Conservation (phyloP, 2,329 filamentous ascomycete species). For the Colletotrichum graminicola region DNA sequence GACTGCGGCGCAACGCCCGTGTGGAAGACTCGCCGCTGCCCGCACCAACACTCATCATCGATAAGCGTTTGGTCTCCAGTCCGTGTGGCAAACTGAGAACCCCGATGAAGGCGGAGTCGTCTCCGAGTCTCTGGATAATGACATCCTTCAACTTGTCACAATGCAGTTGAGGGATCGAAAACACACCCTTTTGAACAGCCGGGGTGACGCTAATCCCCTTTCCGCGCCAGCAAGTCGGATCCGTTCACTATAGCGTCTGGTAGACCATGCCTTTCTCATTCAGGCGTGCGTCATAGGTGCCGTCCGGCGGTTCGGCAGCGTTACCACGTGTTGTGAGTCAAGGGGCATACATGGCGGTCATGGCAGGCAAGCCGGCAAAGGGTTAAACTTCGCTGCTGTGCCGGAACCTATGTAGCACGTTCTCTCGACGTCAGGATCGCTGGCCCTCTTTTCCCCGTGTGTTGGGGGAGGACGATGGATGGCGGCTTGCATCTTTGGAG, state of each 20-base stretch:
- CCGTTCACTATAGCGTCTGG: not conserved
- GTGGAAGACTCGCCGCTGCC: not conserved
- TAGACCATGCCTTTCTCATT: too few relatives aligned
- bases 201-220: not conserved
- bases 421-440: not conserved
- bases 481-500: not conserved
- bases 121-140: conserved; percentile 1
- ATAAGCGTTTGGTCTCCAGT: not conserved
- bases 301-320: not conserved
- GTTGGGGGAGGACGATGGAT: not conserved
- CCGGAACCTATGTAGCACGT: not conserved
- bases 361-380: not conserved
- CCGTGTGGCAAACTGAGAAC: not conserved
- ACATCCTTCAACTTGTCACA: not conserved
- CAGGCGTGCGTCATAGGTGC: not conserved
- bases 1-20: not conserved
- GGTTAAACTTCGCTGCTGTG: conserved; percentile 5
- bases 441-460: not conserved
- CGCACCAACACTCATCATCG: not conserved
- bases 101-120: not conserved
- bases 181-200: not conserved
- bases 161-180: not conserved
- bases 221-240: not conserved
- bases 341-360: conserved; percentile 1
- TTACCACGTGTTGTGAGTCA: not conserved